Percentiles rank a stretch among this genome's conserved stretches.
These are phyloP conservation scores for Penicillium carneum DNA, from an alignment of 2,329 filamentous ascomycete species.

Conservation along the genomic window DNA sequence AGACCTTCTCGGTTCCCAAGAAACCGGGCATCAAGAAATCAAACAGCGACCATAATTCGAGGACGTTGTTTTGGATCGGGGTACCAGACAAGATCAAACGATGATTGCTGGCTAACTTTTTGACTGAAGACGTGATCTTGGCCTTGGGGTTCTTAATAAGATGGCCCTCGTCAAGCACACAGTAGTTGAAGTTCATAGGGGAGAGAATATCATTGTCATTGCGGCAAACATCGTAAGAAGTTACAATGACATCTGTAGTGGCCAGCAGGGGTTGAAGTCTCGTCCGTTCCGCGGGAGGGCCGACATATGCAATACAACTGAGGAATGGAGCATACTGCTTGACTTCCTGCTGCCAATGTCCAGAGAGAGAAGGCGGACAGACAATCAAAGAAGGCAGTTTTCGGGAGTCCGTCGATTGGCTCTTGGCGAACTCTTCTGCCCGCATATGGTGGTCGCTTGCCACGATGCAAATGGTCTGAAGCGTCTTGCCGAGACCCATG, in stretches of 20 bases:
- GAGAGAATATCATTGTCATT: constrained; percentile 89
- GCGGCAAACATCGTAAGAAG: constrained; percentile 95
- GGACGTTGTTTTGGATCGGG: constrained; percentile 95
- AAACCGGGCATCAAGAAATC: constrained; percentile 99
- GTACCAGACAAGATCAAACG: constrained; percentile 95
- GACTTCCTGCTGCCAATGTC: constrained; percentile 98
- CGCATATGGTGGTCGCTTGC: constrained; percentile 95
- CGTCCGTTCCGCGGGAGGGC: constrained; percentile 80
- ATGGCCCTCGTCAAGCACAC: constrained; percentile 95
- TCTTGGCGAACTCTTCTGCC: constrained; percentile 86
- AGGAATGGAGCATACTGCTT: constrained; percentile 95
- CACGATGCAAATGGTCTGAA: constrained; percentile 97
- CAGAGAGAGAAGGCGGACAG: constrained; percentile 92
- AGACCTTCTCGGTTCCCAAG: constrained; percentile 94
- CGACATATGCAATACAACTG: constrained; percentile 86
- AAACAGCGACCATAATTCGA: constrained; percentile 96
- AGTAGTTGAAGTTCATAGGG: constrained; percentile 93
- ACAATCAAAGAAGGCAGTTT: constrained; percentile 90
- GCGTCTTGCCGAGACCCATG: constrained; percentile 97
- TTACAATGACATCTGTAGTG: constrained; percentile 89
- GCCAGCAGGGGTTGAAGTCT: constrained; percentile 73
- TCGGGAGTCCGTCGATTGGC: constrained; percentile 76
- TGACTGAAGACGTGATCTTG: constrained; percentile 92
- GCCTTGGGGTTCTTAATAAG: constrained; percentile 98
- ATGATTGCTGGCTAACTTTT: constrained; percentile 87